These are phyloP conservation scores for Artemisia tridentata DNA, from an alignment of 129 eudicot genomes.

Conservation along the genomic window DNA sequence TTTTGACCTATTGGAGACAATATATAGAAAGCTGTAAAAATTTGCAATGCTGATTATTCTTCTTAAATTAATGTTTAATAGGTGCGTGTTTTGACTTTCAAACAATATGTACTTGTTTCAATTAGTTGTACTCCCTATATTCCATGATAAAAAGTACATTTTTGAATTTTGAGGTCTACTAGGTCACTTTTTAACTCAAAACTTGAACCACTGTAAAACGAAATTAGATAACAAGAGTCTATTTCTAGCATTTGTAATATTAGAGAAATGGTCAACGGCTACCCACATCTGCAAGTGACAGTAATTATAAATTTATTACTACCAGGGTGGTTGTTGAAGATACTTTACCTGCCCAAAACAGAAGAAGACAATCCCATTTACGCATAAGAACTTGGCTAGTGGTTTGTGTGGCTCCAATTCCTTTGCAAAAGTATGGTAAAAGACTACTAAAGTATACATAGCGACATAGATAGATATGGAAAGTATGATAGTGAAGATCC, in stretches of 20 bases:
- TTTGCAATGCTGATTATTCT: neutral
- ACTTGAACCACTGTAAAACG: neutral
- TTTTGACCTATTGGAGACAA: neutral
- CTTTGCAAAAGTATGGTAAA: constrained; percentile 78
- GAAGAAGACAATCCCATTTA: constrained; percentile 77
- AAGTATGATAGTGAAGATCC: constrained; percentile 70
- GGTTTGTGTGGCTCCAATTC: constrained; percentile 89
- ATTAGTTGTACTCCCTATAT: neutral
- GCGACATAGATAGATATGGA: constrained; percentile 68
- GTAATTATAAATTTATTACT: neutral
- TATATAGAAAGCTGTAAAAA: neutral
- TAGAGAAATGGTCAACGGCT: neutral
- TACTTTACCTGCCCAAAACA: constrained; percentile 89
- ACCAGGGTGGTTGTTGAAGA: neutral
- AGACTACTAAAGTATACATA: constrained; percentile 74
- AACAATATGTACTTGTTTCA: neutral
- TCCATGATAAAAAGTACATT: neutral
- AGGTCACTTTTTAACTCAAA: constrained; percentile 1
- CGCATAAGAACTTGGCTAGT: constrained; percentile 76
- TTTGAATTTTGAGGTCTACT: constrained; percentile 3
- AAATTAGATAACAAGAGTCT: neutral
- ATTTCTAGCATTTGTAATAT: neutral
- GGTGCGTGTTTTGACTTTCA: no score
- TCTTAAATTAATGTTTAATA: no score
- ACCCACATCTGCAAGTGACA: neutral